Evolutionary conservation across 306 rosid genomes (phyloP), one percentile per base, ranked within the genome.

Genomic region (Alnus rubra): DNA sequence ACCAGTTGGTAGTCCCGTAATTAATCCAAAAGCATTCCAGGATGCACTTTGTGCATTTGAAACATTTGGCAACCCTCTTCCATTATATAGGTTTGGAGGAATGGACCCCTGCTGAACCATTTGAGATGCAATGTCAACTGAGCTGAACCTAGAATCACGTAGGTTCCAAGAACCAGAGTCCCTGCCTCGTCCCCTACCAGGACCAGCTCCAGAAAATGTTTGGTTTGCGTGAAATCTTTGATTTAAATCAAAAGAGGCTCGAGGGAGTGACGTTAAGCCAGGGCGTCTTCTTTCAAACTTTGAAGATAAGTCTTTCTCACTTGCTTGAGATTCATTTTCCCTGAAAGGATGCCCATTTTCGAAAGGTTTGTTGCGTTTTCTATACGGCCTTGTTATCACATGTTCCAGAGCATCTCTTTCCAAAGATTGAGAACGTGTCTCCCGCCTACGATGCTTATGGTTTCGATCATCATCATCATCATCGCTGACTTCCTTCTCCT

Each of bases 391-490:
- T 82, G 81, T 82, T 52, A 87, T 75, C 81, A 86, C 94, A 82
- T 88, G 95, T 69, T 93, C 98, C 1, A 85, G 74, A 76, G 80
- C 64, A 80, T 93, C 99, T 85, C 89, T 88, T 86, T 96, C 99
- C 81, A 84, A 87, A 64, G 98, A 96, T 74, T 89, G 93, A 81
- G 99, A 93, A 56, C 83, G 89, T 53, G 85, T 84, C 33, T 84
- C 98, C 80, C 87, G 86, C 82, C 96, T 87, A 67, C 98, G 89
- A 89, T 93, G 96, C 83, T 93, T 93, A 82, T 93, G 99, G 88
- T 96, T 96, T 72, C 99, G 89, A 80, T 96, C 99, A 71, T 93
- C 98, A 54, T 95, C 99, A 33, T 95, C 98, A 0, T 96, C 99
- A 33, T 96, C 99, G 73, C 96, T 96, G 70, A 96, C 87, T 86